These are phyloP conservation scores for Trichaptum fuscoviolaceum DNA, from an alignment of 768 basidiomycete species.

Conservation along the genomic window DNA sequence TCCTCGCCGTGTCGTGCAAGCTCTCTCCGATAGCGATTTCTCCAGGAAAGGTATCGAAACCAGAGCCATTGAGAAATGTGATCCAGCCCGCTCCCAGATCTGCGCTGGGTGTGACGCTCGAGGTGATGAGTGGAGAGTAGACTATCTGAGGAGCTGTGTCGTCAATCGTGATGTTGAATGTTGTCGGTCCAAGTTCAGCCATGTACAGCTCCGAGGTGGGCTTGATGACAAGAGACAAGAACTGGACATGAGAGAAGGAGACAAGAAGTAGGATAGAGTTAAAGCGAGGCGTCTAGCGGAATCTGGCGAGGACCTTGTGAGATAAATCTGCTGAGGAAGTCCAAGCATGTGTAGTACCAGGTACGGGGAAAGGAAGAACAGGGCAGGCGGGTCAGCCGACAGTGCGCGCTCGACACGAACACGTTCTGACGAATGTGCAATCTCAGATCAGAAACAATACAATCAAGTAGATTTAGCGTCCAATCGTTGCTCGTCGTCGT, in stretches of 20 bases:
- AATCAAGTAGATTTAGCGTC: not conserved
- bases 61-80: slow-evolving; percentile 50
- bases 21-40: slow-evolving; percentile 50
- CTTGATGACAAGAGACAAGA: slow-evolving; percentile 12
- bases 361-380: not conserved
- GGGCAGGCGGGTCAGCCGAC: not conserved
- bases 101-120: slow-evolving; percentile 27
- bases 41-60: slow-evolving; percentile 38
- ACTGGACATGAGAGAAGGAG: slow-evolving; percentile 7
- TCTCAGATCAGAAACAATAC: not conserved
- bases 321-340: not conserved
- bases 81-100: slow-evolving; percentile 62
- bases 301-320: not conserved
- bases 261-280: slow-evolving; percentile 6
- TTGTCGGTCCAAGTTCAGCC: slow-evolving; percentile 19
- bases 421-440: not conserved
- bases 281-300: not conserved
- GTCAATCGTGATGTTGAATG: slow-evolving; percentile 43
- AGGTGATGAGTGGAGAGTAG: slow-evolving; percentile 59
- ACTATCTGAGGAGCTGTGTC: slow-evolving; percentile 60
- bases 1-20: slow-evolving; percentile 53
- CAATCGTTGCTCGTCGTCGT: not conserved
- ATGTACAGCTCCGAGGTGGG: slow-evolving; percentile 20
- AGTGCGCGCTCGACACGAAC: not conserved
- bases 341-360: not conserved